Evolutionary conservation across 495 filamentous ascomycete genomes (phyloP).

Genomic region (Xylaria cubensis): DNA sequence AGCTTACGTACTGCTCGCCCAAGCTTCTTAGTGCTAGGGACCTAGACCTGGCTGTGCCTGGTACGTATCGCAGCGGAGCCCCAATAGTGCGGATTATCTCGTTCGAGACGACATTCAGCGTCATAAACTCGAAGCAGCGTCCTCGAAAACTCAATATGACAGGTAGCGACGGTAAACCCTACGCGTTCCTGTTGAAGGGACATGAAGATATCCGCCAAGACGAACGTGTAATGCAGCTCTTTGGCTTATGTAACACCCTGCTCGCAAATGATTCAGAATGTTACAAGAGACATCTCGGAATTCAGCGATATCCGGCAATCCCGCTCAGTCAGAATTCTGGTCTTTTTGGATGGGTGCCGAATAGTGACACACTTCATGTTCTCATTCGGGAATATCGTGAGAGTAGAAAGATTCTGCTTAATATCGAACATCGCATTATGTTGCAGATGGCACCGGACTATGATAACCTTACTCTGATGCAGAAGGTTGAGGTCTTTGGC

Average conservation of each 20-base stretch:
- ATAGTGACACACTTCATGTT: constrained; percentile 95
- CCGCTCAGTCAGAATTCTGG: constrained; percentile 95
- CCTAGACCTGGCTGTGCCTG: constrained; percentile 90
- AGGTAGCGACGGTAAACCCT: constrained; percentile 84
- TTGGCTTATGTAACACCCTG: constrained; percentile 94
- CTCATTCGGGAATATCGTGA: constrained; percentile 97
- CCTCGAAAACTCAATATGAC: constrained; percentile 87
- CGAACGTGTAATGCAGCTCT: constrained; percentile 98
- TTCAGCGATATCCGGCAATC: constrained; percentile 93
- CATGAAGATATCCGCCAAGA: constrained; percentile 99
- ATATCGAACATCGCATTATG: constrained; percentile 99
- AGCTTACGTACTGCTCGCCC: constrained; percentile 94
- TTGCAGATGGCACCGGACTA: constrained; percentile 99
- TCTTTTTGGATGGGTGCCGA: constrained; percentile 95
- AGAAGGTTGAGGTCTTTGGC: constrained; percentile 98
- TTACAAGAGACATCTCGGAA: constrained; percentile 94
- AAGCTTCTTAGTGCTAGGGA: constrained; percentile 81
- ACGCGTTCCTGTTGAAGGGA: constrained; percentile 90
- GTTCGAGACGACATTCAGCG: constrained; percentile 86
- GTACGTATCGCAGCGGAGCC: constrained; percentile 89
- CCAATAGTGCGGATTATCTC: constrained; percentile 84
- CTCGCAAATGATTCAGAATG: constrained; percentile 91
- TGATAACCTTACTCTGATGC: constrained; percentile 97
- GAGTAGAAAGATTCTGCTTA: constrained; percentile 93
- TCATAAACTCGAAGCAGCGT: constrained; percentile 96